phyloP scores from a whole-genome alignment of 331 rosid genomes.

The Cydonia oblonga region DNA sequence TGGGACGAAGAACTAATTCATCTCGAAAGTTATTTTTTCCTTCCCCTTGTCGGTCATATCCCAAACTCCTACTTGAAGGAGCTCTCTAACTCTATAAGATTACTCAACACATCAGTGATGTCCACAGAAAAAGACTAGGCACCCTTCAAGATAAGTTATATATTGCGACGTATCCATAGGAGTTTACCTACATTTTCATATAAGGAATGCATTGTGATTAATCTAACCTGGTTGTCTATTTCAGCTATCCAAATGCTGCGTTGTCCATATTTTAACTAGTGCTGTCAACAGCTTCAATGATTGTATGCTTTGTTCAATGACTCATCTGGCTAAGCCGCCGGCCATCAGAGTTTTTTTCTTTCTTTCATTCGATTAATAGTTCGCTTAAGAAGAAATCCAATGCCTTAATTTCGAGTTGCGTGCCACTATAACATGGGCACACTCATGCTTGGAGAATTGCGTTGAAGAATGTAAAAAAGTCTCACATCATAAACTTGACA shows the following conservation, averaged over 20 bases:
- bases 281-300: conserved; percentile 10
- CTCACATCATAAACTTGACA: too few species aligned
- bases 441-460: not conserved
- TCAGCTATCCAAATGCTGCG: not conserved
- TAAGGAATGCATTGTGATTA: conserved; percentile 14
- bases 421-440: not conserved
- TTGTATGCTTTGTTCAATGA: not conserved
- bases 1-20: conserved; percentile 2
- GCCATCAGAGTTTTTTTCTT: not conserved
- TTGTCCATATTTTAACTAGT: not conserved
- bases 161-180: conserved; percentile 3
- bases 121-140: conserved; percentile 57
- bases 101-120: conserved; percentile 20
- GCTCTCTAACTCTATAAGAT: not conserved
- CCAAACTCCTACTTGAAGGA: not conserved
- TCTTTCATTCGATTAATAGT: not conserved
- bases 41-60: not conserved
- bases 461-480: not conserved
- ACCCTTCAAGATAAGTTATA: conserved; percentile 40
- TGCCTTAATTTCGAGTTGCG: not conserved
- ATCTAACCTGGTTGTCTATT: not conserved
- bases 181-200: conserved; percentile 41
- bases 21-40: not conserved
- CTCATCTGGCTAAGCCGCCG: not conserved
- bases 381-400: not conserved